Percentiles rank a stretch among this genome's conserved stretches.
These are phyloP conservation scores for Fagopyrum homotropicum DNA, from an alignment of 148 eudicot species.

Conservation along the genomic window DNA sequence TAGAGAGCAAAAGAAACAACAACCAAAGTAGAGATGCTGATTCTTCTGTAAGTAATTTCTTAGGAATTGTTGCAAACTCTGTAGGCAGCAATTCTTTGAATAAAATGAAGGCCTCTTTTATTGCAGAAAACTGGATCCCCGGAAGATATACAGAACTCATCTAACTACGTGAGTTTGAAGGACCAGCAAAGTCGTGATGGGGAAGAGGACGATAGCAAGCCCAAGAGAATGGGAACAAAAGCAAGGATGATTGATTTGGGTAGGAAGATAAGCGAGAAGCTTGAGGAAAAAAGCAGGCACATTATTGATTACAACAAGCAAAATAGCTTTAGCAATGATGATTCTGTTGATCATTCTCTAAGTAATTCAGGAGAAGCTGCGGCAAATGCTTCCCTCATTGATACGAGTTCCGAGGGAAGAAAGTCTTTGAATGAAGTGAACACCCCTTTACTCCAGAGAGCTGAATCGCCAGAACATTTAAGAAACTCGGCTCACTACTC, in stretches of 20 bases:
- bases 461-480: conserved; percentile 17
- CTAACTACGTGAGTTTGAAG: conserved; percentile 36
- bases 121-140: conserved; percentile 26
- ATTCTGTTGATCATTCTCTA: conserved; percentile 18
- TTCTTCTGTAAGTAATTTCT: conserved; percentile 11
- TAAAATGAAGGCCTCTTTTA: conserved; percentile 28
- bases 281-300: conserved; percentile 72
- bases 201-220: conserved; percentile 53
- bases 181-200: conserved; percentile 23
- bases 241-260: conserved; percentile 79
- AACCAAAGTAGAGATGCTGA: conserved; percentile 23
- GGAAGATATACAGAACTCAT: conserved; percentile 18
- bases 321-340: background rate
- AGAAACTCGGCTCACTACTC: conserved; percentile 34
- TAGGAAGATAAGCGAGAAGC: conserved; percentile 78
- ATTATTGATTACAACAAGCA: conserved; percentile 18
- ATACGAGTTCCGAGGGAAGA: conserved; percentile 24
- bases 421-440: conserved; percentile 23
- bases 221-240: conserved; percentile 49
- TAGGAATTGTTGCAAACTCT: conserved; percentile 19
- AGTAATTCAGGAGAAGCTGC: conserved; percentile 15
- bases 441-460: conserved; percentile 32
- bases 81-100: conserved; percentile 17
- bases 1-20: conserved; percentile 25
- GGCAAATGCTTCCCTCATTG: conserved; percentile 14